Percentiles rank a stretch among this genome's conserved stretches.
Conservation (phyloP, 2,329 filamentous ascomycete genomes). For the Stemphylium vesicarium region DNA sequence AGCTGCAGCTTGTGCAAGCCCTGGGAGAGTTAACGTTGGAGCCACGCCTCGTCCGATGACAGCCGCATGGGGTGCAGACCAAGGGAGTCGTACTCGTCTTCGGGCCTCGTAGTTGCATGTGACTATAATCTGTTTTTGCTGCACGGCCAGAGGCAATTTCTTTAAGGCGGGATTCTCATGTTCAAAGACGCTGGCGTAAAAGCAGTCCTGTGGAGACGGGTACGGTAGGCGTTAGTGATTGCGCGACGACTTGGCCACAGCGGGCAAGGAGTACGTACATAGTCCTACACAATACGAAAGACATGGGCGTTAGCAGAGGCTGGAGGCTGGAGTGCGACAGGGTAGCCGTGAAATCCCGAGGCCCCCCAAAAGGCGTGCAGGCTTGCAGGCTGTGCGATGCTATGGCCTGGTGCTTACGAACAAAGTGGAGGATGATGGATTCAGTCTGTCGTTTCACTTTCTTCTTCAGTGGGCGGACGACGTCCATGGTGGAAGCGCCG, state of each 20-base stretch:
- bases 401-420: slow-evolving; percentile 48
- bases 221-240: slow-evolving; percentile 6
- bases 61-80: slow-evolving; percentile 4
- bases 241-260: slow-evolving; percentile 13
- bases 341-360: not conserved
- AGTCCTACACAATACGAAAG: slow-evolving; percentile 37
- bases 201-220: slow-evolving; percentile 69
- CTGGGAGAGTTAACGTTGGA: slow-evolving; percentile 25
- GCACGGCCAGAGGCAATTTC: slow-evolving; percentile 77
- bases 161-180: slow-evolving; percentile 77
- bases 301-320: slow-evolving; percentile 31
- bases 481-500: slow-evolving; percentile 1
- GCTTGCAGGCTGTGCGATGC: slow-evolving; percentile 28
- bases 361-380: slow-evolving; percentile 17
- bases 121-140: slow-evolving; percentile 85
- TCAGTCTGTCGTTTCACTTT: slow-evolving; percentile 32
- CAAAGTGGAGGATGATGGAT: slow-evolving; percentile 82
- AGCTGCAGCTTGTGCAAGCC: slow-evolving; percentile 82
- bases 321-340: not conserved
- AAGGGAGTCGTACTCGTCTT: slow-evolving; percentile 54
- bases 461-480: too few relatives aligned
- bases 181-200: slow-evolving; percentile 92
- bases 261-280: slow-evolving; percentile 31
- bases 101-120: slow-evolving; percentile 84
- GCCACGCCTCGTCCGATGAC: not conserved